These are phyloP conservation scores for Chrysanthemum seticuspe DNA, from an alignment of 129 eudicot species.

Conservation along the genomic window DNA sequence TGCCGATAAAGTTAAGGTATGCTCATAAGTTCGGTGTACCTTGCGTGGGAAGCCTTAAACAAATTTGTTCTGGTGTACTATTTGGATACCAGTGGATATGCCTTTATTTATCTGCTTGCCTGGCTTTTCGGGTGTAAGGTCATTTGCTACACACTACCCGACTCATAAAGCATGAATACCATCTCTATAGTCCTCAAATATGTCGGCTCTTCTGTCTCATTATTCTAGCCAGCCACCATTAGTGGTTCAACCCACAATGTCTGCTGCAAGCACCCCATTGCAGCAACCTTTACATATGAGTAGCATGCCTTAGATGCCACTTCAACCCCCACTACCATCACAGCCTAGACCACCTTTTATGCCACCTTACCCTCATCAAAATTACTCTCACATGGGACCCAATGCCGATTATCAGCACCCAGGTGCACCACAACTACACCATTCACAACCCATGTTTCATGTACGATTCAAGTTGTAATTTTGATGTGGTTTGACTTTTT, in stretches of 20 bases:
- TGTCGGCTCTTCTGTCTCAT: conserved; percentile 38
- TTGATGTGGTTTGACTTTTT: too few species aligned
- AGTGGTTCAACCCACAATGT: conserved; percentile 60
- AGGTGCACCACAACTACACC: too few species aligned
- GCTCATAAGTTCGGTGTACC: too few species aligned
- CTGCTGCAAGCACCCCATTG: conserved; percentile 43
- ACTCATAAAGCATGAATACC: conserved; percentile 22
- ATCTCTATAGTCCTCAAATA: too few species aligned
- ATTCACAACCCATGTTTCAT: too few species aligned
- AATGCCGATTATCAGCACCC: too few species aligned
- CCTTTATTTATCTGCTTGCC: conserved; percentile 89
- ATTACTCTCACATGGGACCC: too few species aligned
- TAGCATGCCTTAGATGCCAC: conserved; percentile 50
- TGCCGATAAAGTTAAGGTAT: too few species aligned
- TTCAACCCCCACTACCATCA: conserved; percentile 71
- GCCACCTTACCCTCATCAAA: too few species aligned
- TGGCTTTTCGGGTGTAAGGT: conserved; percentile 91
- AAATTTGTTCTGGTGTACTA: conserved; percentile 33
- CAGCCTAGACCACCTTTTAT: conserved; percentile 46
- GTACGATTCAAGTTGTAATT: too few species aligned
- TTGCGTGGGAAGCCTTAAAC: too few species aligned
- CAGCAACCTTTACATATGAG: conserved; percentile 66
- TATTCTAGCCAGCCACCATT: conserved; percentile 51
- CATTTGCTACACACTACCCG: conserved; percentile 93
- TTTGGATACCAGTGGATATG: conserved; percentile 96